Evolutionary conservation across 2,329 filamentous ascomycete species (phyloP), one percentile per base, ranked within the genome.

Genomic region (Acrocalymma vagum): DNA sequence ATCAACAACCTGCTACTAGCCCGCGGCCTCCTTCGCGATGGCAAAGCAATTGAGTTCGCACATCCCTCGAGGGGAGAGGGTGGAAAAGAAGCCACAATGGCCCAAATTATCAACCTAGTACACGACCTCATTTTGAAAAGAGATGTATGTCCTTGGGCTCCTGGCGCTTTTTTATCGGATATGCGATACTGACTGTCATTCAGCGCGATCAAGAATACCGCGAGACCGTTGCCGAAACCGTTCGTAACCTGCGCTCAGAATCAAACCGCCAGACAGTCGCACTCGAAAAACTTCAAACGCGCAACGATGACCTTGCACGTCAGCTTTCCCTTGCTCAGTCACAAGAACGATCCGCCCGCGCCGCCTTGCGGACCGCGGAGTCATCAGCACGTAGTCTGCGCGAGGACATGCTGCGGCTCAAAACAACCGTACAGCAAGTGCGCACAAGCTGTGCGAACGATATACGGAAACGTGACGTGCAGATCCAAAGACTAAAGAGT

Each of bases 51-150:
- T 70, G 86, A 96, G 69, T 99, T 99, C 68, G 85, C 88, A 45
- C 77, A 83, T 48, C 86, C 88, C 7, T 82, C 82, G 37, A 78
- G 82, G 49, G 80, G 78, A 44, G 82, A 85, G 50, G 79, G 79
- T 13, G 82, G 81, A 13, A 78, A 82, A 24, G 80, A 81, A 62
- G 82, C 80, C 34, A 88, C 88, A 13, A 93, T 94, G 85, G 87
- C 88, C 14, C 83, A 85, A 53, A 86, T 97, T 58, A 96, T 99
- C 73, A 88, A 93, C 64, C 80, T 99, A 16, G 84, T 99, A 32
- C 96, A 99, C 70, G 94, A 99, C 65, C 73, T 99, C 56, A 90
- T 99, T 44, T 70, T 96, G 45, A 83, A 92, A 54, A 84, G 92
- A 76, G 94, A 99, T 69, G 90, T 95, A 76, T 58, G 84, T 43